Percentiles rank a stretch among this genome's conserved stretches.
Conservation (phyloP, 2,329 filamentous ascomycete genomes). For the Aureobasidium mangrovei region DNA sequence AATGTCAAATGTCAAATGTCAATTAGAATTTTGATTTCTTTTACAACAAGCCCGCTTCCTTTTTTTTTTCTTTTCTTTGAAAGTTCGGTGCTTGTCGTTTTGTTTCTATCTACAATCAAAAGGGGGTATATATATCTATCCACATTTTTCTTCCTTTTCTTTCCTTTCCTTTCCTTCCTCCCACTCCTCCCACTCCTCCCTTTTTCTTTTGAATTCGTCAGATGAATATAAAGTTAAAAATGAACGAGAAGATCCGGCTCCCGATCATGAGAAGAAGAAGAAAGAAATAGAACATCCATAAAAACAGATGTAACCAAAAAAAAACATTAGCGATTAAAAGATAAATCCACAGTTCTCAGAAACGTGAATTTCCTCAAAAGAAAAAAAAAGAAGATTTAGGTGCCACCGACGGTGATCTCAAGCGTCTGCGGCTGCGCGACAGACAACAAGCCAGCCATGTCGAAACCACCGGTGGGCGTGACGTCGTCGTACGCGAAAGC, state of each 20-base stretch:
- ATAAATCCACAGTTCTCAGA: background rate
- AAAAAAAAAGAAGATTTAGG: background rate
- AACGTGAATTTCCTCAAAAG: background rate
- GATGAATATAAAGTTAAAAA: background rate
- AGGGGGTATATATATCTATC: background rate
- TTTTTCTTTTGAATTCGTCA: background rate
- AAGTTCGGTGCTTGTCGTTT: background rate
- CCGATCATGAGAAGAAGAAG: background rate
- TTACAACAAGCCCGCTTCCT: background rate
- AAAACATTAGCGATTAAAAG: too few species aligned
- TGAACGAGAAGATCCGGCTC: background rate
- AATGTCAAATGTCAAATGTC: too few species aligned
- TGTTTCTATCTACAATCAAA: background rate
- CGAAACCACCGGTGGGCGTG: constrained; percentile 46
- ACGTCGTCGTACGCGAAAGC: constrained; percentile 64
- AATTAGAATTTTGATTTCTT: too few species aligned
- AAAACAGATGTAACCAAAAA: background rate
- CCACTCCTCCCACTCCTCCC: background rate
- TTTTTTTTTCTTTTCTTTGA: background rate
- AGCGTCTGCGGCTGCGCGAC: constrained; percentile 35
- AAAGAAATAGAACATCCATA: background rate
- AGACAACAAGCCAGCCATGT: constrained; percentile 43
- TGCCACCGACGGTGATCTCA: constrained; percentile 41
- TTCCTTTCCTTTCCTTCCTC: background rate
- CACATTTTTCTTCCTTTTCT: background rate